phyloP scores from a whole-genome alignment of 768 basidiomycete genomes.

The Pulveroboletus frians region DNA sequence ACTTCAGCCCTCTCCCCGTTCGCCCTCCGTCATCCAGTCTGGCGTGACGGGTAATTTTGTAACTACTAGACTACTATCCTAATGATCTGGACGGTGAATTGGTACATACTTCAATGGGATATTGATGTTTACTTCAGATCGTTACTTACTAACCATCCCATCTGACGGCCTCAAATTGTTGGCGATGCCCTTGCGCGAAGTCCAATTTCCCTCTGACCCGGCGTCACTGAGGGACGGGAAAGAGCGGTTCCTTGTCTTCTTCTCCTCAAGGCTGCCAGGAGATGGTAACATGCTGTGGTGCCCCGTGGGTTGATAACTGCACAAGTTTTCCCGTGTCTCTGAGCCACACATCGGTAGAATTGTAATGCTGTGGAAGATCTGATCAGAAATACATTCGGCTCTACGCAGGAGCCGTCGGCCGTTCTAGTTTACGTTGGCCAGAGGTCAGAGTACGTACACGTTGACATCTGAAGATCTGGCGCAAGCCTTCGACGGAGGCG shows the following conservation, averaged over 20 bases:
- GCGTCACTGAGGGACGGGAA: conserved; percentile 35
- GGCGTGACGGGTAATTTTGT: conserved; percentile 12
- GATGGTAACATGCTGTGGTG: conserved; percentile 51
- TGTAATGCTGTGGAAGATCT: conserved; percentile 57
- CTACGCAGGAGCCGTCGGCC: conserved; percentile 43
- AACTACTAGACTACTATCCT: conserved; percentile 16
- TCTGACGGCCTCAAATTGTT: neutral
- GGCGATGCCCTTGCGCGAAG: conserved; percentile 48
- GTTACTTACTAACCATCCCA: neutral
- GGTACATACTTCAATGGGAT: conserved; percentile 6
- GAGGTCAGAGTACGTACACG: conserved; percentile 47
- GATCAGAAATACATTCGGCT: conserved; percentile 47
- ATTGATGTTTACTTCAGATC: neutral
- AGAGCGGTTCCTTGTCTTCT: conserved; percentile 64
- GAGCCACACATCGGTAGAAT: conserved; percentile 42
- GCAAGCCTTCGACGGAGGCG: neutral
- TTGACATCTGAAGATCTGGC: neutral
- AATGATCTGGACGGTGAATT: conserved; percentile 10
- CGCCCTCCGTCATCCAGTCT: conserved; percentile 16
- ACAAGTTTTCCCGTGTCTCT: neutral
- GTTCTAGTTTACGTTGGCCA: conserved; percentile 68
- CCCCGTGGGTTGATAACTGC: conserved; percentile 41
- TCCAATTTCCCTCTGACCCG: conserved; percentile 32
- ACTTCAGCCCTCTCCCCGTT: conserved; percentile 24
- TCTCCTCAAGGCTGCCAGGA: conserved; percentile 59